Evolutionary conservation across 176 grass and related monocot species (phyloP).

Genomic region (Oryza meridionalis): DNA sequence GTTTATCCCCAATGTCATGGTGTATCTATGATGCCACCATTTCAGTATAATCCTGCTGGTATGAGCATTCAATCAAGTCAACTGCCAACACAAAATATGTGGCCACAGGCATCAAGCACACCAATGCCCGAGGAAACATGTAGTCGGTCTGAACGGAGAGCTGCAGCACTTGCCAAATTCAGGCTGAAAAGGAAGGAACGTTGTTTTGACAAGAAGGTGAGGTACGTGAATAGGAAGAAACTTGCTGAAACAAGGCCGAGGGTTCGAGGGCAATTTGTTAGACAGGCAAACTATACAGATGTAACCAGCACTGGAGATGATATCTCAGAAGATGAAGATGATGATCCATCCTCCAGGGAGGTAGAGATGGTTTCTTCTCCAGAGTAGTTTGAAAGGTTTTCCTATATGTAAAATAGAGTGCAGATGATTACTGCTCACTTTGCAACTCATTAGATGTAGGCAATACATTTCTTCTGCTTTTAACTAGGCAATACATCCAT

Average conservation of each 20-base stretch:
- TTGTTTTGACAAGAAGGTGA: slow-evolving; percentile 98
- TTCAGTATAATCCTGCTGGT: slow-evolving; percentile 63
- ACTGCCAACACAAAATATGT: slow-evolving; percentile 48
- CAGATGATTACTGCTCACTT: slow-evolving; percentile 41
- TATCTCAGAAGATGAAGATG: slow-evolving; percentile 82
- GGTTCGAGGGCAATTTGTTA: slow-evolving; percentile 92
- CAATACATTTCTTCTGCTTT: slow-evolving; percentile 30
- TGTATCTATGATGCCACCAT: slow-evolving; percentile 59
- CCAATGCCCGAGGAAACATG: slow-evolving; percentile 54
- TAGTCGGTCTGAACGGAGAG: slow-evolving; percentile 63
- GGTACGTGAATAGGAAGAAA: slow-evolving; percentile 84
- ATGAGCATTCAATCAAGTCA: slow-evolving; percentile 66
- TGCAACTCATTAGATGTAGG: slow-evolving; percentile 25
- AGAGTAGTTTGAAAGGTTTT: slow-evolving; percentile 47
- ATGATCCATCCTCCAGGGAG: slow-evolving; percentile 67
- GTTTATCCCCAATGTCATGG: slow-evolving; percentile 59
- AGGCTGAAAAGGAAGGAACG: slow-evolving; percentile 89
- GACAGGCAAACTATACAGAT: slow-evolving; percentile 61
- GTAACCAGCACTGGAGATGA: slow-evolving; percentile 66
- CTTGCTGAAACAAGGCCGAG: slow-evolving; percentile 87
- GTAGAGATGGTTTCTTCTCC: slow-evolving; percentile 64
- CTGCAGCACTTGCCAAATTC: slow-evolving; percentile 89
- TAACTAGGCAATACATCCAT: slow-evolving; percentile 16
- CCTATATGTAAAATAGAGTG: slow-evolving; percentile 44
- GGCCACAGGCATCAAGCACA: slow-evolving; percentile 53